Conservation (phyloP, 176 grass and related monocot species). For the Oryza coarctata region DNA sequence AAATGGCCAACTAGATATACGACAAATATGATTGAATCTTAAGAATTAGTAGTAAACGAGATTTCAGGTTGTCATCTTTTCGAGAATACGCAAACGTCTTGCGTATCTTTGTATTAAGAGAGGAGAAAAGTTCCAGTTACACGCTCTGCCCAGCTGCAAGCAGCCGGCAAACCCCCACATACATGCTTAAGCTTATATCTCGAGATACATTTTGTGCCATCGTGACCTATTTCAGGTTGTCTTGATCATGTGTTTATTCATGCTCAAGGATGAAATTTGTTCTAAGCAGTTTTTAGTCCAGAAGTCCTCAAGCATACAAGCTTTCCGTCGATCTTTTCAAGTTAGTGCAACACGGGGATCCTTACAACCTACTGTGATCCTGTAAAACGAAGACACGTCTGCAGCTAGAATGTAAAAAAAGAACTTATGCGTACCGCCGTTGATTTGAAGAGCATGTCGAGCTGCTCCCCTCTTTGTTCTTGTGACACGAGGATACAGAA, state of each 20-base stretch:
- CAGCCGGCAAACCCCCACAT: no score
- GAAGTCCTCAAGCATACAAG: not conserved
- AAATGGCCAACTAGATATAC: not conserved
- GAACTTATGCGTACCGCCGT: not conserved
- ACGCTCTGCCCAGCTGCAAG: no score
- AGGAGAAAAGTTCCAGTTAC: no score
- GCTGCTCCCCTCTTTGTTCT: not conserved
- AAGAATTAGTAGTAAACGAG: not conserved
- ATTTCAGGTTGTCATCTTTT: not conserved
- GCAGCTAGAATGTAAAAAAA: not conserved
- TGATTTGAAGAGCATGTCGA: conserved; percentile 24
- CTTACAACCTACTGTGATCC: not conserved
- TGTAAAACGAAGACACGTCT: conserved; percentile 8
- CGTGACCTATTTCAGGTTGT: not conserved
- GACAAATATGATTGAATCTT: not conserved
- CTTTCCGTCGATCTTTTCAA: not conserved
- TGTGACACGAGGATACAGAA: conserved; percentile 10
- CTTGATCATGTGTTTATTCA: not conserved
- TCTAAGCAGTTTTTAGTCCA: not conserved
- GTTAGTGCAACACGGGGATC: not conserved
- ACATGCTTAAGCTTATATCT: no score
- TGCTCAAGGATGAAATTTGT: no score
- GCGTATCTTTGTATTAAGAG: no score
- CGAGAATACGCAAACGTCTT: no score
- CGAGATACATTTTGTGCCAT: no score